Conservation (phyloP, 2,329 filamentous ascomycete genomes). For the Aspergillus fijiensis region DNA sequence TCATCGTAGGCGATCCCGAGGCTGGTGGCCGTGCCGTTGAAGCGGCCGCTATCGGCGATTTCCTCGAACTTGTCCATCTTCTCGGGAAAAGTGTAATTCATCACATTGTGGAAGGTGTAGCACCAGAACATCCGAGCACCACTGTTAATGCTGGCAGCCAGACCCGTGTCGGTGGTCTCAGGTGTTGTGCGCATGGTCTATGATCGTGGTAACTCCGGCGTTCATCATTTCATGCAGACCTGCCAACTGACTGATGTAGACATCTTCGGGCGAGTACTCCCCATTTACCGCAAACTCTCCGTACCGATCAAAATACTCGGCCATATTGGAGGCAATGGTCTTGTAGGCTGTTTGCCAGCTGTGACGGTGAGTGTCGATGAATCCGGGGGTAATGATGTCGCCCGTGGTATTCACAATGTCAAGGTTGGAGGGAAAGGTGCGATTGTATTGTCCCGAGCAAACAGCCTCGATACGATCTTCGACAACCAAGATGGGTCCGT, state of each 20-base stretch:
- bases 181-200: too few species aligned
- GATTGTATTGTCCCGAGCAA: neutral
- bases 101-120: conserved; percentile 43
- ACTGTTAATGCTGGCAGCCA: conserved; percentile 45
- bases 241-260: conserved; percentile 48
- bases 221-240: too few species aligned
- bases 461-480: neutral
- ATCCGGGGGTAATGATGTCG: conserved; percentile 44
- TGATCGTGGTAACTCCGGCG: too few species aligned
- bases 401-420: neutral
- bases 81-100: neutral
- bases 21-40: neutral
- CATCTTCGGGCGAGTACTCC: conserved; percentile 46
- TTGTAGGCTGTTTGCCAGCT: conserved; percentile 58
- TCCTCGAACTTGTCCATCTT: neutral
- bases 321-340: conserved; percentile 54
- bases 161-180: too few species aligned
- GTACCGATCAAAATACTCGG: conserved; percentile 45
- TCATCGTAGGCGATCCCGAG: neutral
- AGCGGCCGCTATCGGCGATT: neutral
- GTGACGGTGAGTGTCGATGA: conserved; percentile 59
- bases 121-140: conserved; percentile 52
- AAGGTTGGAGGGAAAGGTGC: neutral
- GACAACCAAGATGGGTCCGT: neutral
- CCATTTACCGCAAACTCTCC: conserved; percentile 1